These are phyloP conservation scores for Calonectria pteridis DNA, from an alignment of 2,329 filamentous ascomycete genomes.

Conservation along the genomic window DNA sequence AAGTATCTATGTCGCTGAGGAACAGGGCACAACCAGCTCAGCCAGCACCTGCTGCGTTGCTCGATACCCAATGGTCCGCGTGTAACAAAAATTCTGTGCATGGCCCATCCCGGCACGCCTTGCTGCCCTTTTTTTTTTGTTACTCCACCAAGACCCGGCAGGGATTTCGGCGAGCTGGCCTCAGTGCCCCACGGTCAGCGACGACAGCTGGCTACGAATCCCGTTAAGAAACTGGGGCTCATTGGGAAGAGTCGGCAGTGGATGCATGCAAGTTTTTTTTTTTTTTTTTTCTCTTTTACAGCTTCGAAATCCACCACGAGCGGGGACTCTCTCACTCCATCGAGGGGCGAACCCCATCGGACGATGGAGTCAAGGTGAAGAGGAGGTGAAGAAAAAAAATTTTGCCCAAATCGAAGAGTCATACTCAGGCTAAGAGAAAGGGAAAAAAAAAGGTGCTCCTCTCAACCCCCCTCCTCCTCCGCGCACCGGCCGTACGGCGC, in stretches of 20 bases:
- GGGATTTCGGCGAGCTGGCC: conserved; percentile 1
- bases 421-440: neutral
- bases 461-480: too few relatives aligned
- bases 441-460: neutral
- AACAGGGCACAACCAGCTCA: conserved; percentile 21
- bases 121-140: neutral
- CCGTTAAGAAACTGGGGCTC: neutral
- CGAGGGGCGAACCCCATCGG: neutral
- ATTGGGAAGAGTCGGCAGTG: neutral
- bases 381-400: neutral
- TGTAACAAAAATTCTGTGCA: conserved; percentile 30
- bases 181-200: conserved; percentile 22
- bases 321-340: neutral
- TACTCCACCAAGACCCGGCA: neutral
- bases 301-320: neutral
- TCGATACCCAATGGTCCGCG: conserved; percentile 20
- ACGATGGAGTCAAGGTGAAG: conserved; percentile 4
- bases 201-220: neutral
- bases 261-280: conserved; percentile 10
- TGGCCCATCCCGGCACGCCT: conserved; percentile 33
- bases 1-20: too few relatives aligned
- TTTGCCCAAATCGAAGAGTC: neutral
- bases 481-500: conserved; percentile 7
- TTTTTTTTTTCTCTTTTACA: neutral
- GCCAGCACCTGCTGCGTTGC: neutral